Base-by-base conservation (phyloP, 23 red algal species). In the Cyanidium caldarium region DNA sequence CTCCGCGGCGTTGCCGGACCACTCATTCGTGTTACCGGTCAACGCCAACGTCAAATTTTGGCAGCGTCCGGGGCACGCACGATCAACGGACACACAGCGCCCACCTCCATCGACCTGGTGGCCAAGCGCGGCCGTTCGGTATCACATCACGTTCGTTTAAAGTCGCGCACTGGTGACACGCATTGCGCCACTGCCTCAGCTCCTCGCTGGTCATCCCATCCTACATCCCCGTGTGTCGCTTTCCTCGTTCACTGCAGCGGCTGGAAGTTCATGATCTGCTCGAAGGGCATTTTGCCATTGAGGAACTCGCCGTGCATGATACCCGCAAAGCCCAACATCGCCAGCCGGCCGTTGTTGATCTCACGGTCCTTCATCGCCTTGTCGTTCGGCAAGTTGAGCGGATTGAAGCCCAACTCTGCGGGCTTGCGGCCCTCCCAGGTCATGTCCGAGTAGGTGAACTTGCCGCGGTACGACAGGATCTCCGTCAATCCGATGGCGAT, bases 401-500 rank as follows among this genome's bases (percentile, higher is more conserved):
- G 51, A 61, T 61, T 61, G 51, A 61, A 61, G 23, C 51, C 51
- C 13, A 61, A 28, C 23, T 61, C 51, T 28, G n/a, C 51, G 21
- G 51, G 51, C 51, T 61, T 61, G 10, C 51, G 51, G 7, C 51
- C 51, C 31, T 61, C 31, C 51, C 51, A 61, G 7, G 19, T 28
- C 51, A 61, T 61, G 31, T 61, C 51, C 3, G 51, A 61, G 21
- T 61, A 61, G 23, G 31, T 16, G n/a, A 61, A 16, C 51, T 61
- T 61, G 51, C 51, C 51, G 21, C 51, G 51, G 23, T 61, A 28
- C 3, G 31, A 25, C 10, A 89, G 76, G n/a, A 89, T 39, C 65
- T 94, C 88, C 10, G 69, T 45, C 65, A 94, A 94, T 45, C 45
- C 58, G 33, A 82, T 68, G 35, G 67, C 85, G 13, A 86, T 65